These are phyloP conservation scores for Ligustrum vulgare DNA, from an alignment of 257 asterid species.

Conservation along the genomic window DNA sequence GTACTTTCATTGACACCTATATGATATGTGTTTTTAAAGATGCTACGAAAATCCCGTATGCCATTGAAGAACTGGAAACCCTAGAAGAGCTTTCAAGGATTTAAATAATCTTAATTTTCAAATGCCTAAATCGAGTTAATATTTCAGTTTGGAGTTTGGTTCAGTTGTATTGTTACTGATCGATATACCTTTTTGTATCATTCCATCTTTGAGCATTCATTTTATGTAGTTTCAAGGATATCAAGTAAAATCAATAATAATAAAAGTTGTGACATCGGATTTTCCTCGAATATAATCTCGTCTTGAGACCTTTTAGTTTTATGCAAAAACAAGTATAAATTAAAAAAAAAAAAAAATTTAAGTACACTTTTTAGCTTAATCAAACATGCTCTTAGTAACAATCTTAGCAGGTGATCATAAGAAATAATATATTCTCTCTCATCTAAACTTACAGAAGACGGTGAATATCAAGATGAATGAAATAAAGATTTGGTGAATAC, in stretches of 20 bases:
- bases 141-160: background rate
- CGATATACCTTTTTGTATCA: background rate
- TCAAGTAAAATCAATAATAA: background rate
- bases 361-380: too few relatives aligned
- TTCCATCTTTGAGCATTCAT: background rate
- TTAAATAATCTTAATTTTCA: background rate
- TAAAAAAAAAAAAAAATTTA: too few relatives aligned
- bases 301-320: too few relatives aligned
- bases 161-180: background rate
- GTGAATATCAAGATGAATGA: too few relatives aligned
- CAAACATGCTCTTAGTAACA: too few relatives aligned
- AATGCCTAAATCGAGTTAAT: background rate
- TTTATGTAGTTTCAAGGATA: background rate
- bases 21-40: too few relatives aligned
- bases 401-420: too few relatives aligned
- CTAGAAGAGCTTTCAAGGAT: background rate
- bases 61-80: background rate
- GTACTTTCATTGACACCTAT: too few relatives aligned
- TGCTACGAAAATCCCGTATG: conserved; percentile 2
- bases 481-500: too few relatives aligned
- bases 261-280: background rate
- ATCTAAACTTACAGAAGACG: too few relatives aligned
- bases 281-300: background rate
- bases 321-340: too few relatives aligned
- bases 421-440: too few relatives aligned